These are phyloP conservation scores for Pythium pyrilobum DNA, from an alignment of 352 stramenopile species.

Conservation along the genomic window DNA sequence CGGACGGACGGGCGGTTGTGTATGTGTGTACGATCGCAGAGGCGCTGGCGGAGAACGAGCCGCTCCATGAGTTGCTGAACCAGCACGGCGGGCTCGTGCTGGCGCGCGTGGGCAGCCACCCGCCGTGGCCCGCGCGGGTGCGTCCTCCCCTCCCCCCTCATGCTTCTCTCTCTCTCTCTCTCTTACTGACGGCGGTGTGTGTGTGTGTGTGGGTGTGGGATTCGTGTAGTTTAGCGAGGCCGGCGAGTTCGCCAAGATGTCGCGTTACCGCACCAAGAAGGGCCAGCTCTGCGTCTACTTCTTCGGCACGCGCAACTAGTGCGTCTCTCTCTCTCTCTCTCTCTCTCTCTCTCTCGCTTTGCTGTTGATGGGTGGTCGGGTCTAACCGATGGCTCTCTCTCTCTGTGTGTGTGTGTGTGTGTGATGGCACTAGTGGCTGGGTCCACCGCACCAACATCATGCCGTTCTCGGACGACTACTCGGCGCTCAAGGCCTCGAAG, in stretches of 20 bases:
- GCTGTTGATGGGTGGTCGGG: not conserved
- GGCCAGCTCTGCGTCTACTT: constrained; percentile 82
- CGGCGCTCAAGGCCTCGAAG: constrained; percentile 49
- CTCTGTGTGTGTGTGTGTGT: not conserved
- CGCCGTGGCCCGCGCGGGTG: constrained; percentile 79
- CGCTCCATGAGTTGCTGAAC: constrained; percentile 68
- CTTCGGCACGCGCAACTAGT: constrained; percentile 86
- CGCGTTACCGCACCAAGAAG: constrained; percentile 65
- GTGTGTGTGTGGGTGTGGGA: constrained; percentile 3
- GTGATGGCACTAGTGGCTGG: constrained; percentile 48
- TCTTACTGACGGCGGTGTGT: not conserved
- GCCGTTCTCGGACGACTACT: constrained; percentile 62
- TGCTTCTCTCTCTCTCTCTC: not conserved
- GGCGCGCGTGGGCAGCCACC: constrained; percentile 71
- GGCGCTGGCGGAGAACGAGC: constrained; percentile 47
- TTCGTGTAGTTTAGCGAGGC: constrained; percentile 67
- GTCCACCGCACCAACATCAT: constrained; percentile 65
- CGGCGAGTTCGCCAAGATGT: constrained; percentile 80
- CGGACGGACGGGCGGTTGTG: too few species aligned
- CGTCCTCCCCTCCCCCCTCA: not conserved
- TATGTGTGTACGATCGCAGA: constrained; percentile 33
- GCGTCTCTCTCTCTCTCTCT: constrained; percentile 28
- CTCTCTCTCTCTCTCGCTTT: not conserved
- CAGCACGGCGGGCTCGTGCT: constrained; percentile 72
- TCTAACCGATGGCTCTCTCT: not conserved